phyloP scores from a whole-genome alignment of 768 basidiomycete genomes.

The Russula griseocarnosa region DNA sequence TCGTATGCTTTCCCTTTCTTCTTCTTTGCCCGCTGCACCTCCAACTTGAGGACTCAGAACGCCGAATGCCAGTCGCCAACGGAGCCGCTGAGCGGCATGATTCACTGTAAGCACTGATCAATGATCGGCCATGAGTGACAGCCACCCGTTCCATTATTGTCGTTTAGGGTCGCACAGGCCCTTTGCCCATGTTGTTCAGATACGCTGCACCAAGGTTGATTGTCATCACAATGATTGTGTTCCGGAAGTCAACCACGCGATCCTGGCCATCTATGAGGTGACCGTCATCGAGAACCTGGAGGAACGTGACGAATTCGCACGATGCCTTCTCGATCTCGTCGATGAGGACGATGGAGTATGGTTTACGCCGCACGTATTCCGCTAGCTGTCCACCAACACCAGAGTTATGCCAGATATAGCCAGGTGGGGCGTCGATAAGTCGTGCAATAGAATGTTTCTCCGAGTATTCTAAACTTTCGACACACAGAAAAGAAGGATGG shows the following conservation, averaged over 20 bases:
- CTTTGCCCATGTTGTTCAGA: slow-evolving; percentile 71
- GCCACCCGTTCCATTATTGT: too few species aligned
- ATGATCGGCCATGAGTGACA: too few species aligned
- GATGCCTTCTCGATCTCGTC: slow-evolving; percentile 92
- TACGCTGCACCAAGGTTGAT: slow-evolving; percentile 82
- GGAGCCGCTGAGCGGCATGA: too few species aligned
- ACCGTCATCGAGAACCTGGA: slow-evolving; percentile 90
- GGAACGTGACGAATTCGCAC: slow-evolving; percentile 60
- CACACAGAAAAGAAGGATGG: slow-evolving; percentile 81
- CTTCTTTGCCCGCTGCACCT: too few species aligned
- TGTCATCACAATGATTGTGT: slow-evolving; percentile 93
- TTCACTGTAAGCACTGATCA: too few species aligned
- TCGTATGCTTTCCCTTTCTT: too few species aligned
- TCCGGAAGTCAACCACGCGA: slow-evolving; percentile 81
- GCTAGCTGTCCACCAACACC: slow-evolving; percentile 92
- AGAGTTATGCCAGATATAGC: slow-evolving; percentile 88
- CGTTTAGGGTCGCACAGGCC: slow-evolving; percentile 58
- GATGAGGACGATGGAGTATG: slow-evolving; percentile 80
- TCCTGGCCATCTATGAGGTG: slow-evolving; percentile 90
- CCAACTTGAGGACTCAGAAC: too few species aligned
- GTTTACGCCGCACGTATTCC: slow-evolving; percentile 88
- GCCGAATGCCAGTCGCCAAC: too few species aligned
- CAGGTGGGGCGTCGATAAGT: slow-evolving; percentile 71
- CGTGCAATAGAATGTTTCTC: slow-evolving; percentile 74
- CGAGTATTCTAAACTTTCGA: slow-evolving; percentile 92